Evolutionary conservation across 371 early-diverging fungal genomes (phyloP), one percentile per base, ranked within the genome.

Genomic region (Rozella allomycis): DNA sequence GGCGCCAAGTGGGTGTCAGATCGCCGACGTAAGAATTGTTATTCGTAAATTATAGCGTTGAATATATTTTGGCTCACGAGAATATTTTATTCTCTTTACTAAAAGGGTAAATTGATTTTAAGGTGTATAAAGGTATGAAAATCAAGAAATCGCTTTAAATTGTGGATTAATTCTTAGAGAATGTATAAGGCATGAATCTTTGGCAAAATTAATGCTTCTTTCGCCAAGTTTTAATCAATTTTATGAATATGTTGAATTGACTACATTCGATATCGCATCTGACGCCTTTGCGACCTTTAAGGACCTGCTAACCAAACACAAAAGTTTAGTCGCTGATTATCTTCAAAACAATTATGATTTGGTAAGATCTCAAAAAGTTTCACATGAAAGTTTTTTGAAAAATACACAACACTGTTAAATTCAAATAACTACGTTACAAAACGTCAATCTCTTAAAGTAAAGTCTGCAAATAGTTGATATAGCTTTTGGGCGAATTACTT

Each of bases 281-380:
- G 96, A 94, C 51, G 91, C 96, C 0, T 94, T 93, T 54, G 86
- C 84, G 17, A 88, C 86, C 17, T 91, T 93, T 55, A 86, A 85
- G 57, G 94, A 94, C 47, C 62, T 84, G n/a, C 51, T 94, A 42
- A 86, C 88, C 26, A 72, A 75, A 40, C 90, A 90, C 55, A 91
- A 88, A 49, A 53, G 65, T 12, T 53, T 85, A 44, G 87, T 88
- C 1, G 77, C 84, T 21, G 70, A 74, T 18, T 94, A 85, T 48
- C 53, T 94, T 43, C 76, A 71, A 21, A 50, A 50, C 16, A 75
- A 83, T 54, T 94, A 94, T 49, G 88, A 87, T 35, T 52, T 55
- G 56, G 81, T 77, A 59, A 28, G 34, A n/a, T n/a, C n/a, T n/a
- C 34, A 22, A 10, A 39, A 21, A 44, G n/a, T 33, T n/a, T 42